phyloP scores from a whole-genome alignment of 768 basidiomycete genomes.

The Pleurotus tuber-regium region DNA sequence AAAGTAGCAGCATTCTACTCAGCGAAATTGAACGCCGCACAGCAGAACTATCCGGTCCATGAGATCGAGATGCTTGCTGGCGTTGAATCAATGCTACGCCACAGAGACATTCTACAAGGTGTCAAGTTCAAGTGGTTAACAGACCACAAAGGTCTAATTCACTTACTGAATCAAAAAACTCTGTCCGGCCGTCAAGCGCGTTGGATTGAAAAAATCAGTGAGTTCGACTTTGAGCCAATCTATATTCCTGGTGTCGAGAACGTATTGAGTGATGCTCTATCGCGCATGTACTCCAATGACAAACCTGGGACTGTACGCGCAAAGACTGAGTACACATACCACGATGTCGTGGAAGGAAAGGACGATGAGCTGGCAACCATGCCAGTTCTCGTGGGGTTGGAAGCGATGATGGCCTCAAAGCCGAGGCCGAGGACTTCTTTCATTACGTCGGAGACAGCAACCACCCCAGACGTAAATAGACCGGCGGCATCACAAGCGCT shows the following conservation, averaged over 20 bases:
- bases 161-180: constrained; percentile 10
- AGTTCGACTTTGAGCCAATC: constrained; percentile 16
- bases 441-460: background rate
- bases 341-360: background rate
- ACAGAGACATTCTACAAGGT: constrained; percentile 12
- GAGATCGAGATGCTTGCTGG: constrained; percentile 19
- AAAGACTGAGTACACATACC: constrained; percentile 15
- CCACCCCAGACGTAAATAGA: background rate
- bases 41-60: constrained; percentile 28
- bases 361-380: background rate
- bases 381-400: constrained; percentile 15
- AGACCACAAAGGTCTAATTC: constrained; percentile 12
- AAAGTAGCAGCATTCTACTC: constrained; percentile 26
- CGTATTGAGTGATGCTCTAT: constrained; percentile 30
- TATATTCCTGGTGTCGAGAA: constrained; percentile 18
- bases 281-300: constrained; percentile 19
- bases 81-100: constrained; percentile 11
- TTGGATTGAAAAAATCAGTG: constrained; percentile 14
- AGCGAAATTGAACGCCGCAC: constrained; percentile 19
- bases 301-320: constrained; percentile 14
- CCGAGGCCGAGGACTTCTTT: background rate
- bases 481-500: background rate
- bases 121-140: constrained; percentile 11
- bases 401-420: constrained; percentile 11
- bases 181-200: constrained; percentile 13